Evolutionary conservation across 805 yeast species (phyloP).

Genomic region (Maudiozyma bulderi): DNA sequence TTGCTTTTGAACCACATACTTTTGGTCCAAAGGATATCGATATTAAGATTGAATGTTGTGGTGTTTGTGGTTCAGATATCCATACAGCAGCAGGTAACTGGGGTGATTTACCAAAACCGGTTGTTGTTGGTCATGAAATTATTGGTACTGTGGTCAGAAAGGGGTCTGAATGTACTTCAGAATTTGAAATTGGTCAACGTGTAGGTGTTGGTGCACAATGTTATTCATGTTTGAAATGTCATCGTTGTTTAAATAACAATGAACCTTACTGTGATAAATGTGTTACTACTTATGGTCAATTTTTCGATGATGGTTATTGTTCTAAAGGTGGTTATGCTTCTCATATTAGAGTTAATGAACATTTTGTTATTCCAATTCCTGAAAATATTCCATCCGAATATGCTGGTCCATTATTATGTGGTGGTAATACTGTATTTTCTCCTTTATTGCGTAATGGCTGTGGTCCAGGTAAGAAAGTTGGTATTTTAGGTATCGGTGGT

Average conservation of each 20-base stretch:
- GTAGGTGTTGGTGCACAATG: constrained; percentile 76
- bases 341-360: constrained; percentile 54
- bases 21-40: constrained; percentile 41
- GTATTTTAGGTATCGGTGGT: constrained; percentile 49
- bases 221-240: constrained; percentile 51
- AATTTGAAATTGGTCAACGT: constrained; percentile 55
- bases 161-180: constrained; percentile 43
- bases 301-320: constrained; percentile 38
- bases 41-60: constrained; percentile 51
- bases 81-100: constrained; percentile 20
- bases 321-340: constrained; percentile 63
- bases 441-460: constrained; percentile 49
- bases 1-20: constrained; percentile 40
- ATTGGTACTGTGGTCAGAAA: constrained; percentile 49
- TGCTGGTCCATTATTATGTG: constrained; percentile 72
- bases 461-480: constrained; percentile 43
- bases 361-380: constrained; percentile 57
- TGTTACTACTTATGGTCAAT: constrained; percentile 39
- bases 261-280: constrained; percentile 46
- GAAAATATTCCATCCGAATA: constrained; percentile 39
- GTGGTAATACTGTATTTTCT: constrained; percentile 64
- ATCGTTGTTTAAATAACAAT: constrained; percentile 44
- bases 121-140: constrained; percentile 62
- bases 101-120: constrained; percentile 22
- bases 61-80: constrained; percentile 56